A percentile compares a stretch with the other conserved stretches of the same genome.
These are phyloP conservation scores for Helicostylum pulchrum DNA, from an alignment of 192 early-diverging fungal genomes.

Conservation along the genomic window DNA sequence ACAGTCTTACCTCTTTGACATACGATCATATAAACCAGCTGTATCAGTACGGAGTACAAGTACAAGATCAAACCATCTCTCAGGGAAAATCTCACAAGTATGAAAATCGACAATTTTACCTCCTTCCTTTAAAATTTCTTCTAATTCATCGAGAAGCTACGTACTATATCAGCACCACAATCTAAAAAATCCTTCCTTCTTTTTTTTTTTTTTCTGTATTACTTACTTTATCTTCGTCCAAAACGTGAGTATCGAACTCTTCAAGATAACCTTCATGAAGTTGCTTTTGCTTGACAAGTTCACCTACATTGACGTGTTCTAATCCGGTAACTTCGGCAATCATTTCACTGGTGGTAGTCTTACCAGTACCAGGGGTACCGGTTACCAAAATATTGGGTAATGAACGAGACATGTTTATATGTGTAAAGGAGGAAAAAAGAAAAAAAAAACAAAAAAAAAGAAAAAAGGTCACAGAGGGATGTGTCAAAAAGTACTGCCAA, in stretches of 20 bases:
- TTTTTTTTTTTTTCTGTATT: background rate
- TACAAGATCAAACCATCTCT: conserved; percentile 97
- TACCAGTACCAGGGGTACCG: conserved; percentile 84
- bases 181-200: no score
- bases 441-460: no score
- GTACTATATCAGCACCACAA: no score
- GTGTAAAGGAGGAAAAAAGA: no score
- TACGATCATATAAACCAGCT: conserved; percentile 71
- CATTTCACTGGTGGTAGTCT: conserved; percentile 78
- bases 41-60: conserved; percentile 86
- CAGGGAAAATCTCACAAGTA: conserved; percentile 93
- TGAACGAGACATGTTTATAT: conserved; percentile 20
- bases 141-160: conserved; percentile 88
- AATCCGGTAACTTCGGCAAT: conserved; percentile 71
- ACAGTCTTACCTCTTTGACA: conserved; percentile 63
- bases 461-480: no score
- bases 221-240: conserved; percentile 89
- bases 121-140: conserved; percentile 72
- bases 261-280: conserved; percentile 85
- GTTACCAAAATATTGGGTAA: conserved; percentile 81
- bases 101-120: conserved; percentile 93
- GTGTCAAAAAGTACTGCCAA: no score
- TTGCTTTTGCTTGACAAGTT: conserved; percentile 80
- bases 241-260: conserved; percentile 82
- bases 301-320: conserved; percentile 80